phyloP scores from a whole-genome alignment of 2,329 filamentous ascomycete genomes.

The Apiospora hydei region DNA sequence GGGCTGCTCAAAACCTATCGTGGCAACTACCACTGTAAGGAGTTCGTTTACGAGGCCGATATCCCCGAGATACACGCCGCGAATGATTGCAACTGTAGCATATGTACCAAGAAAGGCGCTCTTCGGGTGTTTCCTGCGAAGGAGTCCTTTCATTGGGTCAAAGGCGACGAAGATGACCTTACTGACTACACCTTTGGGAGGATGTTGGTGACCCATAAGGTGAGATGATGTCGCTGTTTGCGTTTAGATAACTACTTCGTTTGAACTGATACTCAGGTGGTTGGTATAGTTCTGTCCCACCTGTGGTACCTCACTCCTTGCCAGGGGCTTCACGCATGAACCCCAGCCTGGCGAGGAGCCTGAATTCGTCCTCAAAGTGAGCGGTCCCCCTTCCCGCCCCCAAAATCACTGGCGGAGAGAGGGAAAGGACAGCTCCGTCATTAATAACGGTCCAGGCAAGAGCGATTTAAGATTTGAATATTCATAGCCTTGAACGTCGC shows the following conservation, averaged over 20 bases:
- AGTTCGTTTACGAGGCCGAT: slow-evolving; percentile 58
- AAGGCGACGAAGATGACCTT: slow-evolving; percentile 51
- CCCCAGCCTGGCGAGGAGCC: slow-evolving; percentile 39
- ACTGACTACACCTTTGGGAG: slow-evolving; percentile 53
- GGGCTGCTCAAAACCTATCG: slow-evolving; percentile 51
- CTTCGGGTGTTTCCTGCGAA: slow-evolving; percentile 44
- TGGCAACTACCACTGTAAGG: slow-evolving; percentile 65
- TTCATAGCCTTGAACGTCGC: slow-evolving; percentile 47
- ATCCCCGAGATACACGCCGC: slow-evolving; percentile 65
- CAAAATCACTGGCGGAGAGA: neutral
- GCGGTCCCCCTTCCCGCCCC: slow-evolving; percentile 27
- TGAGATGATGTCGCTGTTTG: slow-evolving; percentile 29
- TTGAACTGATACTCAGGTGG: neutral
- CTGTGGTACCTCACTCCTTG: slow-evolving; percentile 56
- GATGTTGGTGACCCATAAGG: slow-evolving; percentile 51
- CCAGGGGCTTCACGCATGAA: slow-evolving; percentile 32
- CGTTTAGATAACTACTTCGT: neutral
- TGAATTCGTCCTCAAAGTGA: slow-evolving; percentile 52
- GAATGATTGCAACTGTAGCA: slow-evolving; percentile 71
- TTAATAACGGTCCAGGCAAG: slow-evolving; percentile 44
- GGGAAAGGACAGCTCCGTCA: slow-evolving; percentile 6
- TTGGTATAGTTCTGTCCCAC: slow-evolving; percentile 53
- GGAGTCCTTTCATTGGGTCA: slow-evolving; percentile 51
- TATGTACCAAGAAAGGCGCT: slow-evolving; percentile 61
- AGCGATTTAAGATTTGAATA: slow-evolving; percentile 52